Evolutionary conservation across 306 rosid genomes (phyloP).

Genomic region (Cucurbita argyrosperma): DNA sequence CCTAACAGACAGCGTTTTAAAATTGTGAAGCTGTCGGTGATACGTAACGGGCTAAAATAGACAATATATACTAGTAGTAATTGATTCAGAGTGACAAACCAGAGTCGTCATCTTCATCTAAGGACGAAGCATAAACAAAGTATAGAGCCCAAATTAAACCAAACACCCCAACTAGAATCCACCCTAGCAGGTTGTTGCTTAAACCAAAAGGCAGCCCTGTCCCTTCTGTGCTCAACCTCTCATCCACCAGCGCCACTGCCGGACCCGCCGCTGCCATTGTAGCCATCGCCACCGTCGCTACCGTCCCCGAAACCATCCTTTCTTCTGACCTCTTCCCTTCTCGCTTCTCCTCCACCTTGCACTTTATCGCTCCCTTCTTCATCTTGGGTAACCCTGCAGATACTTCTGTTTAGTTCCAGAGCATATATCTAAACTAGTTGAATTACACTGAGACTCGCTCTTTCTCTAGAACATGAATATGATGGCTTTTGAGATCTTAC

Average conservation of each 20-base stretch:
- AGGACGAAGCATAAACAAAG: constrained; percentile 36
- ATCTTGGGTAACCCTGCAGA: neutral
- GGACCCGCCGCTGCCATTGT: constrained; percentile 52
- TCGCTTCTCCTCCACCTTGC: constrained; percentile 4
- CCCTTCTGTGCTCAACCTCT: constrained; percentile 86
- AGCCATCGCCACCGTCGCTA: constrained; percentile 29
- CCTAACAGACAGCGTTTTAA: too few relatives aligned
- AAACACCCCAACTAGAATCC: constrained; percentile 69
- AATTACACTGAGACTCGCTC: neutral
- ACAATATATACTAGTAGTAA: too few relatives aligned
- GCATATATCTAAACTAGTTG: too few relatives aligned
- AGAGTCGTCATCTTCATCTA: constrained; percentile 92
- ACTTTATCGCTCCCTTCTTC: constrained; percentile 3
- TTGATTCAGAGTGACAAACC: constrained; percentile 53
- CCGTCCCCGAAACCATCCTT: neutral
- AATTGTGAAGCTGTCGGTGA: too few relatives aligned
- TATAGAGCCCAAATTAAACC: constrained; percentile 62
- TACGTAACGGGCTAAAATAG: too few relatives aligned
- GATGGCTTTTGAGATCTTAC: too few relatives aligned
- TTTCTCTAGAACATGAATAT: too few relatives aligned
- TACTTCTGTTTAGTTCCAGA: neutral
- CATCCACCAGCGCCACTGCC: constrained; percentile 90
- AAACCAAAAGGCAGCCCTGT: constrained; percentile 94
- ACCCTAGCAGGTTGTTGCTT: constrained; percentile 82
- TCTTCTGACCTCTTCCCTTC: neutral